Conservation (phyloP, 805 yeast species). For the Torulaspora microellipsoides region DNA sequence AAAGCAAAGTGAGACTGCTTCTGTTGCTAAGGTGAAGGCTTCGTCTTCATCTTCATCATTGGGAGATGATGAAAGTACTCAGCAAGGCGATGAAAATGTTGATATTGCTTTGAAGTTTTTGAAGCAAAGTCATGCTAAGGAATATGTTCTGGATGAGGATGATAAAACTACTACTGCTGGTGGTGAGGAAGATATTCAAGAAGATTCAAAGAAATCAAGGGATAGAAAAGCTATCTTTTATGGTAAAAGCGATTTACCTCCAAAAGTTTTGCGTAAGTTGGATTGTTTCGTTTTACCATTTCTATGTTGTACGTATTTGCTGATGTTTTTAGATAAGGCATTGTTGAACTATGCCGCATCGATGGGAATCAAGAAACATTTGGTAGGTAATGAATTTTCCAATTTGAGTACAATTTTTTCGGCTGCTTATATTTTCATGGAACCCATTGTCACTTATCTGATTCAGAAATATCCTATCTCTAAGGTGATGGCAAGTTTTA, state of each 20-base stretch:
- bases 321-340: conserved; percentile 58
- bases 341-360: conserved; percentile 58
- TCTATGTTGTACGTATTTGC: conserved; percentile 49
- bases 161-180: background rate
- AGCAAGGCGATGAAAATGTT: conserved; percentile 12
- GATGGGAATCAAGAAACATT: conserved; percentile 53
- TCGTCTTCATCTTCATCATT: conserved; percentile 6
- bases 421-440: conserved; percentile 50
- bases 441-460: conserved; percentile 44
- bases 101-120: conserved; percentile 27
- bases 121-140: conserved; percentile 17
- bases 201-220: background rate
- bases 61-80: background rate
- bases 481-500: conserved; percentile 44
- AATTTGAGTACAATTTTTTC: conserved; percentile 51
- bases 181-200: conserved; percentile 1
- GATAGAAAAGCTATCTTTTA: conserved; percentile 18
- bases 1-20: conserved; percentile 1
- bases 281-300: conserved; percentile 47
- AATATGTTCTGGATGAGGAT: conserved; percentile 12
- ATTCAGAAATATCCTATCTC: conserved; percentile 53
- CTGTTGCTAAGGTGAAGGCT: conserved; percentile 5
- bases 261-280: conserved; percentile 36
- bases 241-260: conserved; percentile 23
- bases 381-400: conserved; percentile 46